phyloP scores from a whole-genome alignment of 2,329 filamentous ascomycete genomes.

The Stenocarpella maydis region DNA sequence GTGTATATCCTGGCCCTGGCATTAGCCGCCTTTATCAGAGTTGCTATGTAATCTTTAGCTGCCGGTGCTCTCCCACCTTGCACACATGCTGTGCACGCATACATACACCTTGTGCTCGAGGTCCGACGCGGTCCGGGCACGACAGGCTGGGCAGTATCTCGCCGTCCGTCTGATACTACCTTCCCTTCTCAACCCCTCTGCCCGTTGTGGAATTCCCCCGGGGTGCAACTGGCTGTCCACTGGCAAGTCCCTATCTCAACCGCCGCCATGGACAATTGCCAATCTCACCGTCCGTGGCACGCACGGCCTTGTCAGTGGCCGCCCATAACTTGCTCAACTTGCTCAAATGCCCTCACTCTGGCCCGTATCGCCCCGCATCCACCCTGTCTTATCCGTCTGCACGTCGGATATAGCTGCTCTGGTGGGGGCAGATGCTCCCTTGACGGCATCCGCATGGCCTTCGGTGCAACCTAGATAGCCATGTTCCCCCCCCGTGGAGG shows the following conservation, averaged over 20 bases:
- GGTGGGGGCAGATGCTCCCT: neutral
- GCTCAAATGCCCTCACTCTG: constrained; percentile 13
- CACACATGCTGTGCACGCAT: neutral
- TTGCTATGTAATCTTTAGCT: neutral
- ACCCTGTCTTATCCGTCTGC: neutral
- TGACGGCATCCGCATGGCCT: neutral
- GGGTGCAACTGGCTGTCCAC: constrained; percentile 4
- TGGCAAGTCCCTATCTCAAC: neutral
- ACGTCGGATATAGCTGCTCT: neutral
- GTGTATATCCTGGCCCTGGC: too few species aligned
- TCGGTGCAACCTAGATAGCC: constrained; percentile 16
- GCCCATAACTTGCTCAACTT: neutral
- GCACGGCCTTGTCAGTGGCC: neutral
- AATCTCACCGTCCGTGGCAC: neutral
- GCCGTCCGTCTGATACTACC: constrained; percentile 13
- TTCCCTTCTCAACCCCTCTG: constrained; percentile 17
- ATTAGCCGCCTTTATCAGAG: neutral
- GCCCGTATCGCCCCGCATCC: constrained; percentile 7
- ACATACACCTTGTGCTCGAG: too few species aligned
- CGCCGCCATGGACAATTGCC: neutral
- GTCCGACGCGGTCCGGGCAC: neutral
- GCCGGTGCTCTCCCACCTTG: neutral
- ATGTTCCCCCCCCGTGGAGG: neutral
- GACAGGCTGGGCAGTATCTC: constrained; percentile 2
- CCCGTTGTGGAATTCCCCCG: neutral